phyloP scores from a whole-genome alignment of 441 rosid genomes.

The Sinapis alba region DNA sequence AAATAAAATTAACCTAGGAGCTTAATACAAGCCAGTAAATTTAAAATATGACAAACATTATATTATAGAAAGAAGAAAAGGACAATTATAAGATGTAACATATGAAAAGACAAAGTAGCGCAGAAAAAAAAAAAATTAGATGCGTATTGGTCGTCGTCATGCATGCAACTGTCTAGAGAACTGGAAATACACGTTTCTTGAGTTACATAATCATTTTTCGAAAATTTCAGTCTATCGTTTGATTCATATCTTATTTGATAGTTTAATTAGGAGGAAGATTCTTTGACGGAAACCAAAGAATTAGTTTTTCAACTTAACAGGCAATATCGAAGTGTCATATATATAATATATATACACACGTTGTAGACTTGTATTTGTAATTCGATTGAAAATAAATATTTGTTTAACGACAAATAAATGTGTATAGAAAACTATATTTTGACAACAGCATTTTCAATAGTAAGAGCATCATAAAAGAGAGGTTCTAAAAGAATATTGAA shows the following conservation, averaged over 20 bases:
- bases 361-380: neutral
- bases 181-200: slow-evolving; percentile 15
- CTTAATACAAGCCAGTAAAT: neutral
- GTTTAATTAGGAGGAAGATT: neutral
- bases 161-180: slow-evolving; percentile 10
- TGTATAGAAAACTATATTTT: neutral
- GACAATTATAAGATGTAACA: slow-evolving; percentile 6
- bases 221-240: neutral
- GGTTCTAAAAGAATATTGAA: neutral
- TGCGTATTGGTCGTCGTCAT: slow-evolving; percentile 6
- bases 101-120: slow-evolving; percentile 9
- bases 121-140: neutral
- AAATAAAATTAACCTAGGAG: neutral
- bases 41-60: neutral
- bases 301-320: neutral
- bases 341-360: neutral
- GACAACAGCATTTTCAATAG: neutral
- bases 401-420: neutral
- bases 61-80: slow-evolving; percentile 7
- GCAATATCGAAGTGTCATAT: neutral
- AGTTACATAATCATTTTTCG: neutral
- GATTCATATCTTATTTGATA: neutral
- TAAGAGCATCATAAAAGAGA: neutral
- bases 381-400: neutral
- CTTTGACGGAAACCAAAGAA: neutral